Conservation (phyloP, 169 alveolate genomes). For the Cryptosporidium parvum region DNA sequence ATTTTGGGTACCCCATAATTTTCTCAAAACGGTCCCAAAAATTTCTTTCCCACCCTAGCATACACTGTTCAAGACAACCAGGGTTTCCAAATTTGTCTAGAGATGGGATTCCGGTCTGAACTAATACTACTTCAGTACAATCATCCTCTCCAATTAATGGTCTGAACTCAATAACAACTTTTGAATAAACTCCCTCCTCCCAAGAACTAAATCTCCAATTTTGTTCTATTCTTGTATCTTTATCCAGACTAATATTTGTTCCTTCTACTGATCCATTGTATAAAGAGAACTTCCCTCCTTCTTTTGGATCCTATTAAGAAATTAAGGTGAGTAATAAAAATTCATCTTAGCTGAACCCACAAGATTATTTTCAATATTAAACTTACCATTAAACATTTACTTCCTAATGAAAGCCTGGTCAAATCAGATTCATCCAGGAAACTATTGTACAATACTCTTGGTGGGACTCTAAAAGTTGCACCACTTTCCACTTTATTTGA, state of each 20-base stretch:
- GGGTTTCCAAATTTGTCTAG: constrained; percentile 70
- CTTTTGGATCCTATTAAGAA: constrained; percentile 37
- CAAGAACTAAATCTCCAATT: constrained; percentile 71
- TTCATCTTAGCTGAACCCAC: not conserved
- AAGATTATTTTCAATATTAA: not conserved
- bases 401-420: constrained; percentile 69
- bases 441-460: constrained; percentile 38
- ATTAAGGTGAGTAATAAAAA: not conserved
- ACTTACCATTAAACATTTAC: constrained; percentile 67
- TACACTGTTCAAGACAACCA: constrained; percentile 67
- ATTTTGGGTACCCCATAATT: constrained; percentile 61
- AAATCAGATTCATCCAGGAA: constrained; percentile 46
- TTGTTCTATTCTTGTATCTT: constrained; percentile 31
- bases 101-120: constrained; percentile 55
- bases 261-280: constrained; percentile 70
- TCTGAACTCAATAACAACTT: constrained; percentile 59
- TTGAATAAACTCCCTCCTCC: constrained; percentile 58
- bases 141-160: constrained; percentile 57
- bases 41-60: constrained; percentile 57
- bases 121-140: constrained; percentile 41
- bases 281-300: constrained; percentile 59
- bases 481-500: constrained; percentile 25
- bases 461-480: constrained; percentile 69
- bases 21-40: constrained; percentile 76
- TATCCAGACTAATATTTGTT: constrained; percentile 8